These are phyloP conservation scores for Fusarium avenaceum DNA, from an alignment of 2,329 filamentous ascomycete genomes.

Conservation along the genomic window DNA sequence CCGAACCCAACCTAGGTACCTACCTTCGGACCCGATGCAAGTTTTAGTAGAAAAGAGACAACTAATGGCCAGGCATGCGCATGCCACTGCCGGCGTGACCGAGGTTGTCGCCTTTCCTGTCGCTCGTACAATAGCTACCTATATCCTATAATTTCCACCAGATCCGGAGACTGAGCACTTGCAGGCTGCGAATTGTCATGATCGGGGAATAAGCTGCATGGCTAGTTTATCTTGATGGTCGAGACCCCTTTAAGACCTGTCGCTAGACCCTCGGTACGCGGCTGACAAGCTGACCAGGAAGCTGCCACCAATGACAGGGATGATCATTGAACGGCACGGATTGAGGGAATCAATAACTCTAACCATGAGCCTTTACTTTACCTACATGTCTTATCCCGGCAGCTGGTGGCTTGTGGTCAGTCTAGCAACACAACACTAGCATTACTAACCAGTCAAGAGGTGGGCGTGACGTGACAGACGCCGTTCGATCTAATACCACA, in stretches of 20 bases:
- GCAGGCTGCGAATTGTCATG: constrained; percentile 3
- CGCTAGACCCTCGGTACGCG: no score
- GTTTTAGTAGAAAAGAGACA: constrained; percentile 3
- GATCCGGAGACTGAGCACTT: constrained; percentile 27
- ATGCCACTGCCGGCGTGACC: constrained; percentile 9
- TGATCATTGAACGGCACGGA: background rate
- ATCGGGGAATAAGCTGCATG: constrained; percentile 23
- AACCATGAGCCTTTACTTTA: constrained; percentile 13
- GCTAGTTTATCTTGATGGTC: constrained; percentile 25
- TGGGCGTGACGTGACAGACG: constrained; percentile 17
- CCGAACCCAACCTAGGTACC: constrained; percentile 2
- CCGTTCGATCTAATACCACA: constrained; percentile 33
- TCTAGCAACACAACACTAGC: no score
- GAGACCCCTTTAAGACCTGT: constrained; percentile 30
- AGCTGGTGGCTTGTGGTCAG: background rate
- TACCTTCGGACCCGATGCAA: background rate
- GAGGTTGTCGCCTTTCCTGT: background rate
- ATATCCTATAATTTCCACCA: constrained; percentile 10
- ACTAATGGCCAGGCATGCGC: background rate
- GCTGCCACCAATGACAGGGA: background rate
- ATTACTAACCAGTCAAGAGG: constrained; percentile 12
- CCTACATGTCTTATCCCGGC: background rate
- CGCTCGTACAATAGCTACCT: background rate
- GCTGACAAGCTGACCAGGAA: background rate
- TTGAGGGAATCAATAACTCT: constrained; percentile 23